phyloP scores from a whole-genome alignment of 495 filamentous ascomycete species.

The Penicillium dipodomyicola region DNA sequence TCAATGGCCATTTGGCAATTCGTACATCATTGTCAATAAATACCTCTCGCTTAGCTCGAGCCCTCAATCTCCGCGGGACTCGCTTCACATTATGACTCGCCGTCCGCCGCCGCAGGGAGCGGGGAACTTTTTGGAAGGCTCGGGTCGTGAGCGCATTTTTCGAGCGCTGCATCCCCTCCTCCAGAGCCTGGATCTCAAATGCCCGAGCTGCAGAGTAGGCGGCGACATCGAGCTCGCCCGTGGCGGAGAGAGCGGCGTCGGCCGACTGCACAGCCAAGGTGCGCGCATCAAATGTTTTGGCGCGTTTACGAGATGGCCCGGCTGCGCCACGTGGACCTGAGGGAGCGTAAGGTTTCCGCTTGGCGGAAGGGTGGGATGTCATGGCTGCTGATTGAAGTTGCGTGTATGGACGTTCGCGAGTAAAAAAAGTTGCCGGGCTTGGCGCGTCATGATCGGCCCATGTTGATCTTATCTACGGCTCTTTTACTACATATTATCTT shows the following conservation, averaged over 20 bases:
- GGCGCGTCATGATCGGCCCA: constrained; percentile 31
- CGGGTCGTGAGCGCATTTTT: constrained; percentile 65
- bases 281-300: constrained; percentile 66
- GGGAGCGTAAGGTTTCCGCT: constrained; percentile 31
- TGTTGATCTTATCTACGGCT: constrained; percentile 1
- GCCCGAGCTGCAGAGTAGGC: constrained; percentile 80
- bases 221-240: constrained; percentile 75
- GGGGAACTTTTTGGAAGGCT: constrained; percentile 87
- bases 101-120: constrained; percentile 77
- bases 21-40: not conserved
- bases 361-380: constrained; percentile 34
- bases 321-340: constrained; percentile 23
- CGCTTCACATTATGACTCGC: constrained; percentile 93
- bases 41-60: constrained; percentile 70
- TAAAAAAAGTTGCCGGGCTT: constrained; percentile 32
- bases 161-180: constrained; percentile 70
- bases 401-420: constrained; percentile 8
- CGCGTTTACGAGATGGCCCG: constrained; percentile 54
- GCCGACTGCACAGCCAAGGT: constrained; percentile 69
- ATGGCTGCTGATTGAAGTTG: constrained; percentile 27
- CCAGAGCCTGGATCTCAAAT: constrained; percentile 83
- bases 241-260: constrained; percentile 65
- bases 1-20: not conserved
- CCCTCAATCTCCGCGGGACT: constrained; percentile 75
- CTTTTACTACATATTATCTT: not conserved